phyloP scores from a whole-genome alignment of 345 rosid species.

The Kandelia obovata region DNA sequence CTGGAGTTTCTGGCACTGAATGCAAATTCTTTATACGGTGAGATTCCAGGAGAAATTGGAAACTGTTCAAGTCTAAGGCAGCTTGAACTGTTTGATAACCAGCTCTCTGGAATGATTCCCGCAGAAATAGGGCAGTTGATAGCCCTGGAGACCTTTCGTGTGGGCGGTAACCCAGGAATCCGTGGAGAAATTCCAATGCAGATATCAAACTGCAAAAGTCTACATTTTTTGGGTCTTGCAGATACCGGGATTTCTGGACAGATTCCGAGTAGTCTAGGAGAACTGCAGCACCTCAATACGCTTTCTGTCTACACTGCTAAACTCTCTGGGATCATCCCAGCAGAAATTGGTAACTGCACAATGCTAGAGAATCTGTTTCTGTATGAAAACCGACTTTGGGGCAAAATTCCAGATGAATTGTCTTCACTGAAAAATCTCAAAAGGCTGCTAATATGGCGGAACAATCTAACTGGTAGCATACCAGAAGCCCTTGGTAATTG shows the following conservation, averaged over 20 bases:
- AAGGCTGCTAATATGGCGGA: constrained; percentile 60
- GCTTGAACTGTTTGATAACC: constrained; percentile 59
- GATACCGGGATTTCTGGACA: constrained; percentile 61
- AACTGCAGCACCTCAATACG: constrained; percentile 51
- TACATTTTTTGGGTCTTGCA: constrained; percentile 55
- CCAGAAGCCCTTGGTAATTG: constrained; percentile 48
- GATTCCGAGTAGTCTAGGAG: constrained; percentile 50
- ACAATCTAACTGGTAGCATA: constrained; percentile 47
- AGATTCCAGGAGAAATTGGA: constrained; percentile 47
- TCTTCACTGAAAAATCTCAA: constrained; percentile 45
- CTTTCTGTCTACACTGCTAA: constrained; percentile 61
- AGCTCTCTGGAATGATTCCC: constrained; percentile 55
- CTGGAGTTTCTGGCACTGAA: constrained; percentile 43
- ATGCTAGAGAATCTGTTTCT: constrained; percentile 52
- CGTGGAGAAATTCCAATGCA: constrained; percentile 54
- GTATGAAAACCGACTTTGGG: constrained; percentile 53
- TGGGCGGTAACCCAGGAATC: constrained; percentile 61
- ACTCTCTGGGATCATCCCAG: constrained; percentile 54
- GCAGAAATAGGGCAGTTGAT: constrained; percentile 41
- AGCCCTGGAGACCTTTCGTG: constrained; percentile 48
- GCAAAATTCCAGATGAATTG: constrained; percentile 49
- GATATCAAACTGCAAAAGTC: constrained; percentile 49
- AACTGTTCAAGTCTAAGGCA: constrained; percentile 46
- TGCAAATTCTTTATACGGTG: constrained; percentile 41
- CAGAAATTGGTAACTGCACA: constrained; percentile 52